Evolutionary conservation across 2,329 filamentous ascomycete genomes (phyloP), one percentile per base, ranked within the genome.

Genomic region (Lasiodiplodia gonubiensis): DNA sequence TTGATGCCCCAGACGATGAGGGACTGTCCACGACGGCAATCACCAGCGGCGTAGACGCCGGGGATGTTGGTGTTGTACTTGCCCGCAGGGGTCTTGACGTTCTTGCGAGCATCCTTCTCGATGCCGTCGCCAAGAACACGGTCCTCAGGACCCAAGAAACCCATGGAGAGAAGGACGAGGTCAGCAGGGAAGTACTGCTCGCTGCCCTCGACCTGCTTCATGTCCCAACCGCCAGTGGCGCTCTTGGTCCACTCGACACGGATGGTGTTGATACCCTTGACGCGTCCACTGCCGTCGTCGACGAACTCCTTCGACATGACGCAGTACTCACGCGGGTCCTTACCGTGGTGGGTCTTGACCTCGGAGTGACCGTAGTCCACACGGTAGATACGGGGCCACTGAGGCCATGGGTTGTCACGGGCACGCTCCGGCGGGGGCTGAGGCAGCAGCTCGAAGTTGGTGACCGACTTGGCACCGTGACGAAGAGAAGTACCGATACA

Each of bases 1-100:
- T 98, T 98, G 85, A 98, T 98, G 78, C 94, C 94, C 93, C 94
- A 98, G 72, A 98, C 94, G 80, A 98, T 97, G 68, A 98, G 85
- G 67, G 93, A 97, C 83, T 98, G 94, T 67, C 94, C 94, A 76
- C 94, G 91, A 69, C 94, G 91, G 81, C 94, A 97, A 81, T 98
- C 94, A 81, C 94, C 94, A 69, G 94, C 94, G 69, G 94, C 93
- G 79, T 97, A 97, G 64, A 97, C 89, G 70, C 94, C 94, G 18
- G 91, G 86, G 27, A 97, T 80, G 77, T 94, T 97, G 76, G 94
- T 97, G 75, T 87, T 87, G 81, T 97, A 97, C 77, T 94, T 90
- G 72, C 93, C 93, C 64, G 90, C 86, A 35, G 93, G 85, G 10
- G 94, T 97, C 89, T 97, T 97, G 82, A 97, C 90, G 80, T 97